Percentiles rank a stretch among this genome's conserved stretches.
Evolutionary conservation across 148 eudicot species (phyloP).

Genomic region (Fallopia convolvulus): DNA sequence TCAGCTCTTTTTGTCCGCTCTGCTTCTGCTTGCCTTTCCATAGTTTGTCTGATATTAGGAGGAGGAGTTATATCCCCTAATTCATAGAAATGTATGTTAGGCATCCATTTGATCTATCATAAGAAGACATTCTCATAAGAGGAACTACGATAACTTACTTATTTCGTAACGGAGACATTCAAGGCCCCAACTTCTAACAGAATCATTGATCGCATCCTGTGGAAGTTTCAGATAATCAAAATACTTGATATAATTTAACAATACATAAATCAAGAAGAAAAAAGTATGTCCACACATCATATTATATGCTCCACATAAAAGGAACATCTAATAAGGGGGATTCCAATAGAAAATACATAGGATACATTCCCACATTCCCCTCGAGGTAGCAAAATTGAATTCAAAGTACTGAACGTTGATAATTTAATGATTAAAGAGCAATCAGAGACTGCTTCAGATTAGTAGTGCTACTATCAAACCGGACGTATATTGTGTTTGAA

Average conservation of each 20-base stretch:
- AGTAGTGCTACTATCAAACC: no score
- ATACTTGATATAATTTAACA: neutral
- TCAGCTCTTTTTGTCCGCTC: constrained; percentile 90
- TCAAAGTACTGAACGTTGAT: no score
- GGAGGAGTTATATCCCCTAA: constrained; percentile 95
- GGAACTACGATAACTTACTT: constrained; percentile 30
- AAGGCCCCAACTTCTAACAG: constrained; percentile 81
- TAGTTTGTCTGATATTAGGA: constrained; percentile 63
- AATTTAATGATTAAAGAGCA: no score
- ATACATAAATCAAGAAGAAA: no score
- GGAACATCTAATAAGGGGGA: no score
- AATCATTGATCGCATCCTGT: constrained; percentile 76
- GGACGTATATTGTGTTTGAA: no score
- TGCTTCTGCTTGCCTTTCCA: constrained; percentile 99
- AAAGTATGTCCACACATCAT: no score
- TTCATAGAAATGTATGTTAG: constrained; percentile 4
- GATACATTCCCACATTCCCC: no score
- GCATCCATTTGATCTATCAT: neutral
- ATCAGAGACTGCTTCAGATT: no score
- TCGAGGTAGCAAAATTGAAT: no score
- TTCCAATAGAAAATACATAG: no score
- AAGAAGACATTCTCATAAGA: neutral
- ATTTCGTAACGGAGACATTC: constrained; percentile 90
- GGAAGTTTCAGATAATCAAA: neutral
- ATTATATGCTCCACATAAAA: no score